Conservation (phyloP, 2,329 filamentous ascomycete species). For the Capronia americana region DNA sequence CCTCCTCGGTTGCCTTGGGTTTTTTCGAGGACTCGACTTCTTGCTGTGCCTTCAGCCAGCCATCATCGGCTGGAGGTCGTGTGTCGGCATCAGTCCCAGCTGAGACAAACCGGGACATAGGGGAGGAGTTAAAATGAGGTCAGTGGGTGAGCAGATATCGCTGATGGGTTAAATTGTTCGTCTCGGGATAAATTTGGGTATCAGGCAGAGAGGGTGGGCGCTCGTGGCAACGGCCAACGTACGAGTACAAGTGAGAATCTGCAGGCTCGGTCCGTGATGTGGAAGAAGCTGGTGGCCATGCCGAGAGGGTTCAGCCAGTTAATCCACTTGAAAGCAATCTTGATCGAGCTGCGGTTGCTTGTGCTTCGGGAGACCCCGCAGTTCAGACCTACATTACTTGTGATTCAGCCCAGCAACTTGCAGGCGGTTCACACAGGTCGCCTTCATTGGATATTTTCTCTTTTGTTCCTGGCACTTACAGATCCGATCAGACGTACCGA, state of each 20-base stretch:
- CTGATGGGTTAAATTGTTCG: constrained; percentile 3
- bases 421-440: neutral
- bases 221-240: constrained; percentile 1
- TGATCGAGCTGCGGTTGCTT: neutral
- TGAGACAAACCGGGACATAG: constrained; percentile 56
- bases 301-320: neutral
- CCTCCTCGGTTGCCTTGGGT: constrained; percentile 34
- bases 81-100: constrained; percentile 52
- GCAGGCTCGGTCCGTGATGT: constrained; percentile 6
- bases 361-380: no score
- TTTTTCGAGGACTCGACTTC: constrained; percentile 41
- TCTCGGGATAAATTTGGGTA: constrained; percentile 16
- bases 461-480: constrained; percentile 3
- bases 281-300: neutral
- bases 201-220: constrained; percentile 12
- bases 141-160: neutral
- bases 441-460: neutral
- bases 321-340: neutral
- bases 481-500: constrained; percentile 3
- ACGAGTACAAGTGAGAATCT: constrained; percentile 11
- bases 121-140: constrained; percentile 4
- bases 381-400: neutral
- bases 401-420: neutral
- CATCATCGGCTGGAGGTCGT: constrained; percentile 50
- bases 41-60: constrained; percentile 52